These are phyloP conservation scores for Nemania abortiva DNA, from an alignment of 2,329 filamentous ascomycete species.

Conservation along the genomic window DNA sequence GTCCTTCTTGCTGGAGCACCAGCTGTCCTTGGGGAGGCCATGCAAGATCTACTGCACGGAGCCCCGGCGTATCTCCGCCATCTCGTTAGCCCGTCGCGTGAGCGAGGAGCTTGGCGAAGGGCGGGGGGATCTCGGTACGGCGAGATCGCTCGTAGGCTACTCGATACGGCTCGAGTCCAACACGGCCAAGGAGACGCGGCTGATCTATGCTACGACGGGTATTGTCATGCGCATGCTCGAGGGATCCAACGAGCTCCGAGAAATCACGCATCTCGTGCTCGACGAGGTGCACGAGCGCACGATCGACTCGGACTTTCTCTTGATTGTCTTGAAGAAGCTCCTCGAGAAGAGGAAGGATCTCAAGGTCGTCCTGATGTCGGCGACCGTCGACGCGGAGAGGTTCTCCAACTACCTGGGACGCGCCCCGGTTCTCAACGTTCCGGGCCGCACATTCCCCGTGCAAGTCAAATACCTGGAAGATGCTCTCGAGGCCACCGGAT, in stretches of 20 bases:
- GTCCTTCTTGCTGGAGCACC: slow-evolving; percentile 89
- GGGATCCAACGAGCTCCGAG: slow-evolving; percentile 83
- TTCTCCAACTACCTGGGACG: slow-evolving; percentile 90
- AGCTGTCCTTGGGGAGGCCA: slow-evolving; percentile 80
- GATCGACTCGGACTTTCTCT: slow-evolving; percentile 95
- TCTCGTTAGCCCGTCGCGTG: slow-evolving; percentile 91
- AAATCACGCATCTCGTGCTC: slow-evolving; percentile 94
- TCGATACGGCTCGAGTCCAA: slow-evolving; percentile 94
- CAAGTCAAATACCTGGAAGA: slow-evolving; percentile 91
- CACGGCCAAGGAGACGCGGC: slow-evolving; percentile 80
- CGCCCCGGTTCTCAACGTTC: slow-evolving; percentile 89
- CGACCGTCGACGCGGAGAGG: slow-evolving; percentile 90
- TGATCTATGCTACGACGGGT: slow-evolving; percentile 90
- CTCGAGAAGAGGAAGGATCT: slow-evolving; percentile 81
- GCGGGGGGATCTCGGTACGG: slow-evolving; percentile 83
- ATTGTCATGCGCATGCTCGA: slow-evolving; percentile 99
- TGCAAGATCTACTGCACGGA: slow-evolving; percentile 98
- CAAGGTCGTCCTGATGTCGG: slow-evolving; percentile 97
- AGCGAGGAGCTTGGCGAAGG: slow-evolving; percentile 94
- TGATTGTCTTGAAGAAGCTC: slow-evolving; percentile 90
- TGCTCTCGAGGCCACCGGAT: slow-evolving; percentile 87
- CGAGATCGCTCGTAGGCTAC: slow-evolving; percentile 89
- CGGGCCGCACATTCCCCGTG: slow-evolving; percentile 93
- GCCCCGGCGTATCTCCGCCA: slow-evolving; percentile 93
- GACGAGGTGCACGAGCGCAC: slow-evolving; percentile 97